phyloP scores from a whole-genome alignment of 2,329 filamentous ascomycete genomes.

The Thelonectria discophora region DNA sequence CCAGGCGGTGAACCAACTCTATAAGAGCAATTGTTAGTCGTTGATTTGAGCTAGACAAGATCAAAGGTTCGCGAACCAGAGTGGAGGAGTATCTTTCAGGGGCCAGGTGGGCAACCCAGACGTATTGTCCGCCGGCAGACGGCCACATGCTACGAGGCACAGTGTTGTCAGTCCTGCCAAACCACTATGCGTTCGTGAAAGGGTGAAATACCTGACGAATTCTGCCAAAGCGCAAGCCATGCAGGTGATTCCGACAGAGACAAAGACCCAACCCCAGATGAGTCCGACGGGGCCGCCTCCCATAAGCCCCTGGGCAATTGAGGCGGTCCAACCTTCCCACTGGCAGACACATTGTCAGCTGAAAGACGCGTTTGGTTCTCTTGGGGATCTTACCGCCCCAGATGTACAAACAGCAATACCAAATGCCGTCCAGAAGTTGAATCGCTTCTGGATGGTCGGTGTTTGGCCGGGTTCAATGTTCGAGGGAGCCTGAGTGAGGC shows the following conservation, averaged over 20 bases:
- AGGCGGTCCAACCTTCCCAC: slow-evolving; percentile 13
- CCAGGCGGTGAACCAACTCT: slow-evolving; percentile 10
- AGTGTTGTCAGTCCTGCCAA: background rate
- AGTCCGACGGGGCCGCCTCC: slow-evolving; percentile 10
- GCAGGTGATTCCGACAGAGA: slow-evolving; percentile 4
- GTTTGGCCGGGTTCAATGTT: background rate
- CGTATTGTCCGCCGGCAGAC: slow-evolving; percentile 10
- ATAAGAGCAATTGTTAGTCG: background rate
- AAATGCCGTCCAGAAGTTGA: slow-evolving; percentile 16
- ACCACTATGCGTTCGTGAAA: too few relatives aligned
- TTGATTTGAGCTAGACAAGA: too few relatives aligned
- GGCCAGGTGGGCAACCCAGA: slow-evolving; percentile 5
- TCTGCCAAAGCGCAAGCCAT: slow-evolving; percentile 10
- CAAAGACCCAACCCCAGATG: slow-evolving; percentile 14
- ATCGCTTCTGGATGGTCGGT: slow-evolving; percentile 1
- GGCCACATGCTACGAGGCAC: slow-evolving; percentile 6
- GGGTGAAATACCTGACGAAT: background rate
- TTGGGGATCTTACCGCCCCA: background rate
- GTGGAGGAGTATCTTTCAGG: slow-evolving; percentile 4
- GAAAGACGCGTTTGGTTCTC: background rate
- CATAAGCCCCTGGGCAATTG: slow-evolving; percentile 7
- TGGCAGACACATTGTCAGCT: background rate
- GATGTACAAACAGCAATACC: slow-evolving; percentile 14
- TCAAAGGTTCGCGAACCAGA: background rate
- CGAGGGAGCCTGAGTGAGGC: slow-evolving; percentile 5